A percentile compares a stretch with the other conserved stretches of the same genome.
phyloP scores from a whole-genome alignment of 2,329 filamentous ascomycete genomes.

The Trichoderma sp. region DNA sequence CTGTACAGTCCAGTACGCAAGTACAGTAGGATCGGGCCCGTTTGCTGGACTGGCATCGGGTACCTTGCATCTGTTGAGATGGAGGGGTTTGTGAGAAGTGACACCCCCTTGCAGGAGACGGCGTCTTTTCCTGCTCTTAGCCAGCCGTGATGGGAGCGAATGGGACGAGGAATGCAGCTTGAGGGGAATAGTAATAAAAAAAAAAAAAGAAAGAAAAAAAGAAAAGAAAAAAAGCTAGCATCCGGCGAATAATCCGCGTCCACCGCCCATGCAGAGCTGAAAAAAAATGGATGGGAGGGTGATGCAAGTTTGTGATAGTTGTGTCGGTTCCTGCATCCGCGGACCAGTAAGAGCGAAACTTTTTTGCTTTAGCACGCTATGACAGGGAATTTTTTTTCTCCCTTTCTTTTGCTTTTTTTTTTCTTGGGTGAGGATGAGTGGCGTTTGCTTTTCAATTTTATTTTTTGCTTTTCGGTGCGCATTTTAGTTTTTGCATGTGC shows the following conservation, averaged over 20 bases:
- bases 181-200: neutral
- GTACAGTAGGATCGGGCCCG: neutral
- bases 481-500: slow-evolving; percentile 6
- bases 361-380: neutral
- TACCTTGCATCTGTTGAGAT: slow-evolving; percentile 11
- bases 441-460: no score
- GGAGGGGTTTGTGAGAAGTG: neutral
- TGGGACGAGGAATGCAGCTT: neutral
- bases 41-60: neutral
- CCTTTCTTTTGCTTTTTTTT: neutral
- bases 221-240: neutral
- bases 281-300: neutral
- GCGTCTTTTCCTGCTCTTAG: neutral
- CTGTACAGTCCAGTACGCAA: neutral
- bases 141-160: neutral
- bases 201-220: neutral
- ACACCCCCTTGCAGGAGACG: neutral
- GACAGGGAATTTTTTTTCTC: neutral
- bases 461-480: neutral
- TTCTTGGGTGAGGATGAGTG: neutral
- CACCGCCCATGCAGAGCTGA: neutral
- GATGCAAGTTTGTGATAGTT: slow-evolving; percentile 6
- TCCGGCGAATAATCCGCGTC: neutral
- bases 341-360: neutral
- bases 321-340: slow-evolving; percentile 1